Conservation (phyloP, 306 rosid species). For the Quercus alba region DNA sequence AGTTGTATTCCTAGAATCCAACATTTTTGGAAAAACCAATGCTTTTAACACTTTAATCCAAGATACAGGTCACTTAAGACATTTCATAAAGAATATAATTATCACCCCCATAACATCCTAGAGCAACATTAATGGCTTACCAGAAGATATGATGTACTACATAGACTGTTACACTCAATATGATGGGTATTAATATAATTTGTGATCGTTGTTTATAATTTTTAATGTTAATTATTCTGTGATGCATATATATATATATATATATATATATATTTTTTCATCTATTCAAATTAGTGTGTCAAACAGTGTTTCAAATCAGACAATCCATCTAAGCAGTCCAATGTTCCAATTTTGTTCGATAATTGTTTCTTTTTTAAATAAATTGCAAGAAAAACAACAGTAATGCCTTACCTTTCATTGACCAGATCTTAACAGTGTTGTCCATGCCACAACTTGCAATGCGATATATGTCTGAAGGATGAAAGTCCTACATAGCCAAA, state of each 20-base stretch:
- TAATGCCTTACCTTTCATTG: conserved; percentile 73
- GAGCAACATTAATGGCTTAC: neutral
- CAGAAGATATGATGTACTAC: neutral
- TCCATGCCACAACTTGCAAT: conserved; percentile 99
- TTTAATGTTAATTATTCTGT: neutral
- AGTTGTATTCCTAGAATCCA: neutral
- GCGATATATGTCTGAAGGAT: conserved; percentile 80
- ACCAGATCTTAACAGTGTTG: conserved; percentile 95
- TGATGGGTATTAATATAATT: neutral
- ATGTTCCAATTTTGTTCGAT: neutral
- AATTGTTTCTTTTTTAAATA: neutral
- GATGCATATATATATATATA: neutral
- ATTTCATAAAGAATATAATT: neutral
- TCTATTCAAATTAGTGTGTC: neutral
- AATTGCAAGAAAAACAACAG: neutral
- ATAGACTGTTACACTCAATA: neutral
- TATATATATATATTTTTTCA: neutral
- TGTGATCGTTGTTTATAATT: neutral
- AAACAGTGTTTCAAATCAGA: neutral
- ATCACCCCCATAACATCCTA: neutral
- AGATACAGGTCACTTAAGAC: neutral
- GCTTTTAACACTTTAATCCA: neutral
- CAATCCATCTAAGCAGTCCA: neutral
- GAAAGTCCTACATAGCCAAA: conserved; percentile 66
- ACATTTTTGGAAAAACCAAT: neutral